Conservation (phyloP, 2,329 filamentous ascomycete species). For the Blastomyces parvus region DNA sequence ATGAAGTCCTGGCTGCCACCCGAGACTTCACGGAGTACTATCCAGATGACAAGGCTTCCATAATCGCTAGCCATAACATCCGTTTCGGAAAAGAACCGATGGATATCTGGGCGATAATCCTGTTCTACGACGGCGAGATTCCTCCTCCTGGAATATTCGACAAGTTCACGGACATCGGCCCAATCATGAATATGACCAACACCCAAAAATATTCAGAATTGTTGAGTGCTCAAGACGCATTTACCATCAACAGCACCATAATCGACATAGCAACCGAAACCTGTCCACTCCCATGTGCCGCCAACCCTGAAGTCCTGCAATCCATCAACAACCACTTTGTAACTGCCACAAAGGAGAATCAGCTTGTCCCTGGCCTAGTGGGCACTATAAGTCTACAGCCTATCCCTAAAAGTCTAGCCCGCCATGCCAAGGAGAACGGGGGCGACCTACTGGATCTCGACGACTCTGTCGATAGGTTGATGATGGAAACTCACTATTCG, state of each 20-base stretch:
- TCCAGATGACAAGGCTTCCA: slow-evolving; percentile 49
- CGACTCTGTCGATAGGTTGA: slow-evolving; percentile 34
- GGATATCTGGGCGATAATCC: slow-evolving; percentile 51
- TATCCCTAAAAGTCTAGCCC: slow-evolving; percentile 26
- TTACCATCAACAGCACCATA: slow-evolving; percentile 30
- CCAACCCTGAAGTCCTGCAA: slow-evolving; percentile 25
- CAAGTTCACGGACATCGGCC: slow-evolving; percentile 44
- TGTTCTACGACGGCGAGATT: slow-evolving; percentile 52
- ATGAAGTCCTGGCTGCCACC: slow-evolving; percentile 26
- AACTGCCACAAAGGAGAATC: slow-evolving; percentile 23
- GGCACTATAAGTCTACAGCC: slow-evolving; percentile 32
- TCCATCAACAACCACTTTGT: slow-evolving; percentile 28
- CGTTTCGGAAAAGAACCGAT: slow-evolving; percentile 32
- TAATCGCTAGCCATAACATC: slow-evolving; percentile 47
- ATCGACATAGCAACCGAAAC: slow-evolving; percentile 35
- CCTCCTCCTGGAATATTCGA: slow-evolving; percentile 47
- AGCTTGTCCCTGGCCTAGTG: slow-evolving; percentile 23
- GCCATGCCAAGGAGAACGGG: slow-evolving; percentile 27
- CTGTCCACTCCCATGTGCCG: slow-evolving; percentile 27
- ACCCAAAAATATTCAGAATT: slow-evolving; percentile 42
- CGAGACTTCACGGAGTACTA: slow-evolving; percentile 39
- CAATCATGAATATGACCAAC: slow-evolving; percentile 38
- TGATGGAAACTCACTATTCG: slow-evolving; percentile 39
- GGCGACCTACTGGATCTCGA: slow-evolving; percentile 37
- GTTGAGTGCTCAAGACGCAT: slow-evolving; percentile 37